A percentile compares a stretch with the other conserved stretches of the same genome.
Conservation (phyloP, 192 early-diverging fungal genomes). For the Funneliformis geosporum region DNA sequence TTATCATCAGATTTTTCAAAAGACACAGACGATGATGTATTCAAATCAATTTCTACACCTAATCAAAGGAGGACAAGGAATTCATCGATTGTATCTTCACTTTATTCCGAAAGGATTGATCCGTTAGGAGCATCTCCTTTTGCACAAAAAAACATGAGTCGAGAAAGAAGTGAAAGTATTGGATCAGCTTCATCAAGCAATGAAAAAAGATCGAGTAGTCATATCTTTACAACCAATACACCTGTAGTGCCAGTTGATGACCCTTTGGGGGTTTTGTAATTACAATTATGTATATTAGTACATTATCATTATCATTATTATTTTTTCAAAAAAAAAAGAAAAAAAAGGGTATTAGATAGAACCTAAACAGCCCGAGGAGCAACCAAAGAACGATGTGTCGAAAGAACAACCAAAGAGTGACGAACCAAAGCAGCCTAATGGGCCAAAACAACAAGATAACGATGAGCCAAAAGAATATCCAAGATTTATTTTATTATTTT, state of each 20-base stretch:
- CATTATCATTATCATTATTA: background rate
- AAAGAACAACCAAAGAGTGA: no score
- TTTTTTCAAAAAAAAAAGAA: background rate
- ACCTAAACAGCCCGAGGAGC: no score
- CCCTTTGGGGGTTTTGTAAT: constrained; percentile 31
- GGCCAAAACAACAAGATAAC: no score
- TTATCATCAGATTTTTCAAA: background rate
- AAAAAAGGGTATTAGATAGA: no score
- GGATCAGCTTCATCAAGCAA: constrained; percentile 9
- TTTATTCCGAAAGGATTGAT: background rate
- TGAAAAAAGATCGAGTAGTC: background rate
- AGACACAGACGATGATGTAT: background rate
- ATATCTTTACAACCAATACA: background rate
- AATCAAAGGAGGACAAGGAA: background rate
- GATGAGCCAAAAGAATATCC: no score
- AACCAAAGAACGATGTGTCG: background rate
- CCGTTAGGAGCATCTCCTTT: constrained; percentile 11
- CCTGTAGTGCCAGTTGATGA: constrained; percentile 6
- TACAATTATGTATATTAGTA: background rate
- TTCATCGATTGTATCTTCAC: background rate
- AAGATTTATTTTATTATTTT: no score
- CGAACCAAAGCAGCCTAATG: no score
- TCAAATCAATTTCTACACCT: background rate
- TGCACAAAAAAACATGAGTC: background rate
- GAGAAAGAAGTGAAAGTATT: constrained; percentile 19